Evolutionary conservation across 176 grass and related monocot species (phyloP), one percentile per base, ranked within the genome.

Genomic region (Triticum turgidum): DNA sequence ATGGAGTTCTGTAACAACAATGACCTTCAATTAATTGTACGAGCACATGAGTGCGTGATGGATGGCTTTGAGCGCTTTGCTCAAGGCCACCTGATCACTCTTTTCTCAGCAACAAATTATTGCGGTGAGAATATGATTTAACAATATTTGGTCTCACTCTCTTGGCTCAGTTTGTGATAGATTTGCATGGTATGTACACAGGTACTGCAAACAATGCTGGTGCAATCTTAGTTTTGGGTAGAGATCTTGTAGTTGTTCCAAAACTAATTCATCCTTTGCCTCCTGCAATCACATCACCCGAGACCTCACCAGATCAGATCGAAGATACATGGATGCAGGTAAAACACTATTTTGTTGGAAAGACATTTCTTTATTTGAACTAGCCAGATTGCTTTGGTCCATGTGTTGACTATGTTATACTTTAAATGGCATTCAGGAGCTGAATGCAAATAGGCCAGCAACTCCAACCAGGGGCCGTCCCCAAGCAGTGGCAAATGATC

Each of bases 261-360:
- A 99, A 99, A 87, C 87, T 99, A 70, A 99, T 99, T 65, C 97
- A 99, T 91, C 97, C 97, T 90, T 94, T 99, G 67, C 97, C 97
- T 63, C 97, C 97, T 69, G 94, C 92, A 47, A 93, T 99, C 72
- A 96, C 78, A 79, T 99, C 94, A 69, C 92, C 97, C 0, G 97
- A 99, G 88, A 88, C 94, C 65, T 99, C 94, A 10, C 94, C 92
- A 17, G 94, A 99, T 89, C 94, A 96, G 64, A 92, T 94, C 34
- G 97, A 99, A 77, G 97, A 94, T 92, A 99, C 97, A 81, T 99
- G 97, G 97, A 99, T 99, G 97, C 97, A 99, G 94, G 97, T 97
- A 83, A 84, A 77, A 86, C 18, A 58, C 15, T 33, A 65, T 74
- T 39, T 65, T 67, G 29, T 86, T 82, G 11, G 49, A 65, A 20